Percentiles rank a stretch among this genome's conserved stretches.
Conservation (phyloP, 1,284 basidiomycete genomes). For the Ganoderma meredithae region DNA sequence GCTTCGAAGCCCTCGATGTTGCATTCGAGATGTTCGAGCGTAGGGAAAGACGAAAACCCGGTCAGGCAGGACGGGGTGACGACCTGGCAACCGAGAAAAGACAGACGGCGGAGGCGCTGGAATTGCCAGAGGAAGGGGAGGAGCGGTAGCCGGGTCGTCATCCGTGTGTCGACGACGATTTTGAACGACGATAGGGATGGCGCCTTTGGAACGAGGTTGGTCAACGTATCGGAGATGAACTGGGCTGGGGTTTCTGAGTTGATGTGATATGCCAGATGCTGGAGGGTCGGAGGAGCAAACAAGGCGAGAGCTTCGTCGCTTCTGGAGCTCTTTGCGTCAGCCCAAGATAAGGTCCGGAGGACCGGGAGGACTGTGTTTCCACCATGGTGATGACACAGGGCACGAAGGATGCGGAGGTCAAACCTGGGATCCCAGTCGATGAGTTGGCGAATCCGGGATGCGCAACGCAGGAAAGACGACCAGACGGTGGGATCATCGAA, state of each 20-base stretch:
- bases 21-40: not conserved
- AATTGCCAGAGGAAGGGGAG: conserved; percentile 7
- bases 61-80: not conserved
- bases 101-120: not conserved
- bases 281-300: not conserved
- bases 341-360: conserved; percentile 1
- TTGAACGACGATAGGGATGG: not conserved
- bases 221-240: not conserved
- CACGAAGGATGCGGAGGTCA: not conserved
- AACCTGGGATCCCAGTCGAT: conserved; percentile 6
- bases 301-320: not conserved
- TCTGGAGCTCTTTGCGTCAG: not conserved
- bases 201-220: not conserved
- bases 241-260: not conserved
- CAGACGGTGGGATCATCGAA: not conserved
- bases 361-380: not conserved
- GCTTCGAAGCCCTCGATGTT: not conserved
- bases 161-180: not conserved
- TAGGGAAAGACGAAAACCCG: not conserved
- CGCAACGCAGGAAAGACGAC: conserved; percentile 7
- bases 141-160: not conserved
- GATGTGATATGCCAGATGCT: not conserved
- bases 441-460: conserved; percentile 6
- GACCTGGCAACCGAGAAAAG: not conserved
- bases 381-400: not conserved